Percentiles rank a stretch among this genome's conserved stretches.
Conservation (phyloP, 805 yeast species). For the Yarrowia yakushimensis region DNA sequence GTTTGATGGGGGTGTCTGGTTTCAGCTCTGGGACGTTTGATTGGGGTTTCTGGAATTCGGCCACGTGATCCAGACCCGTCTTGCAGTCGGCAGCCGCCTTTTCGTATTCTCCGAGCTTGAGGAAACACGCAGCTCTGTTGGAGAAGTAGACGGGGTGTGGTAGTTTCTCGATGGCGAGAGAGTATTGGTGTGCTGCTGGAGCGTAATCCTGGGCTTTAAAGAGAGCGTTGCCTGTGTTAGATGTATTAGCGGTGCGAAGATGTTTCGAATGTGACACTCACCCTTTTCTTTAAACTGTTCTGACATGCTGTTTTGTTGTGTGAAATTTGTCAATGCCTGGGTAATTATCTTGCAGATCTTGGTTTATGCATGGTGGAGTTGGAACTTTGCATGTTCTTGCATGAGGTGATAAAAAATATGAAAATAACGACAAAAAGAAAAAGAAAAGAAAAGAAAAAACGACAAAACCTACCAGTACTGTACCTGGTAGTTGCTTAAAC, state of each 20-base stretch:
- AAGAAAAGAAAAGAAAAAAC: no score
- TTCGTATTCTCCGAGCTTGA: slow-evolving; percentile 28
- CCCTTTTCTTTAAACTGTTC: slow-evolving; percentile 10
- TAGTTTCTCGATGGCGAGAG: slow-evolving; percentile 28
- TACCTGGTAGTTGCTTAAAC: no score
- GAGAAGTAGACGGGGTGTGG: slow-evolving; percentile 28
- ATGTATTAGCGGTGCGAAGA: neutral
- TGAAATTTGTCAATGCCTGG: neutral
- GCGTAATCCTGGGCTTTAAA: slow-evolving; percentile 25
- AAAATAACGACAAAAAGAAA: no score
- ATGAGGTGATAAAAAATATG: no score
- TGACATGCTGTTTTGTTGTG: slow-evolving; percentile 10
- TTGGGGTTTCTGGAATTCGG: slow-evolving; percentile 27
- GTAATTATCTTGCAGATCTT: neutral
- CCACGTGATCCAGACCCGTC: slow-evolving; percentile 26
- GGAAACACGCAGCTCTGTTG: slow-evolving; percentile 30
- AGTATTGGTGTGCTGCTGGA: slow-evolving; percentile 29
- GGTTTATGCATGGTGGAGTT: neutral
- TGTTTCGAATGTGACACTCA: neutral
- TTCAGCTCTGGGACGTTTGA: slow-evolving; percentile 27
- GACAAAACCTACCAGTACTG: no score
- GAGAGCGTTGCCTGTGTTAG: slow-evolving; percentile 28
- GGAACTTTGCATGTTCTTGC: neutral
- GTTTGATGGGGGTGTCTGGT: slow-evolving; percentile 12
- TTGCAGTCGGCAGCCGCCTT: slow-evolving; percentile 27